A percentile compares a stretch with the other conserved stretches of the same genome.
Evolutionary conservation across 371 early-diverging fungal species (phyloP).

Genomic region (Mucor plumbeus): DNA sequence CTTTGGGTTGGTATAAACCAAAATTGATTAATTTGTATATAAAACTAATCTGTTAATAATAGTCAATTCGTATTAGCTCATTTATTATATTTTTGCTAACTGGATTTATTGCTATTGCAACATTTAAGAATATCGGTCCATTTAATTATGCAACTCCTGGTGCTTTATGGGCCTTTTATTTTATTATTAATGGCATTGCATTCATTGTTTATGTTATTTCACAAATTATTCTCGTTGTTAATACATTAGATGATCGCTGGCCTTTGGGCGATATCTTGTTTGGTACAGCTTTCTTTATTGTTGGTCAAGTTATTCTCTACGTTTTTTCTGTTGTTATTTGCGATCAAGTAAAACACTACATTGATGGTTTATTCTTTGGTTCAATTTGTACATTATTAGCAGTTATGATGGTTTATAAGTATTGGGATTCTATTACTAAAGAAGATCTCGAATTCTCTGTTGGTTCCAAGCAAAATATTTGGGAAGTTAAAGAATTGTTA

Average conservation of each 20-base stretch:
- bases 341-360: conserved; percentile 88
- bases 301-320: conserved; percentile 85
- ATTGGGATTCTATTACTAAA: conserved; percentile 98
- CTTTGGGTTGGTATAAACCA: conserved; percentile 74
- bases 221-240: conserved; percentile 93
- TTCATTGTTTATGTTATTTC: conserved; percentile 86
- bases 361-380: conserved; percentile 97
- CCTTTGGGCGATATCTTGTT: conserved; percentile 93
- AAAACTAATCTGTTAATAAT: neutral
- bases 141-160: conserved; percentile 70
- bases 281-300: conserved; percentile 83
- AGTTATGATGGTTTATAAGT: conserved; percentile 99
- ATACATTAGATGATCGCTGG: conserved; percentile 96
- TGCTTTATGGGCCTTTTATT: conserved; percentile 88
- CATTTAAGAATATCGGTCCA: conserved; percentile 72
- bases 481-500: conserved; percentile 91
- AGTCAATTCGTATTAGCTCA: conserved; percentile 88
- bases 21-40: no score
- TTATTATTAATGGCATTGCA: conserved; percentile 83
- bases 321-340: conserved; percentile 83
- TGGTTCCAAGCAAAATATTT: conserved; percentile 86
- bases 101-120: conserved; percentile 83
- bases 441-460: conserved; percentile 97
- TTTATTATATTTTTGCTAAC: conserved; percentile 77
- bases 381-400: conserved; percentile 89